phyloP scores from a whole-genome alignment of 169 alveolate species.

The Eimeria mitis region DNA sequence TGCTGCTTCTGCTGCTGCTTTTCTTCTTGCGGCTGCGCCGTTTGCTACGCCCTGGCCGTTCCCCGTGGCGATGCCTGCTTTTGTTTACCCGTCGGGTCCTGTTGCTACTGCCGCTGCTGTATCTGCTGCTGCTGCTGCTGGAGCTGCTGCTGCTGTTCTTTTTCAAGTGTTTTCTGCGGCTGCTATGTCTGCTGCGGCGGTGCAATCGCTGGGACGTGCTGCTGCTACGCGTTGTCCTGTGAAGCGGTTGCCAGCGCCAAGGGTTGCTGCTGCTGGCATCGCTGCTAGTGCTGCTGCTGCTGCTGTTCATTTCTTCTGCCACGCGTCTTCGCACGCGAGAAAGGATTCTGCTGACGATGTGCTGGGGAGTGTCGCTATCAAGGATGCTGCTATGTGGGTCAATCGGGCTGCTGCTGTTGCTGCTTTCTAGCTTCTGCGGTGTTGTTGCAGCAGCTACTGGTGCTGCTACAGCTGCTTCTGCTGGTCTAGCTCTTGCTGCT shows the following conservation, averaged over 20 bases:
- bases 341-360: neutral
- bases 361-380: constrained; percentile 26
- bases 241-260: neutral
- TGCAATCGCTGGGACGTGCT: neutral
- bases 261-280: constrained; percentile 16
- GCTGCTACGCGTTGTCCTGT: constrained; percentile 20
- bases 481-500: constrained; percentile 6
- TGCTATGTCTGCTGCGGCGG: neutral
- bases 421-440: neutral
- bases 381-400: neutral
- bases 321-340: constrained; percentile 52
- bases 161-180: neutral
- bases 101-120: neutral
- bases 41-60: neutral
- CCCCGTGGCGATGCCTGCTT: neutral
- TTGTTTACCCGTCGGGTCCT: neutral
- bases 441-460: neutral
- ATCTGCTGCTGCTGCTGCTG: constrained; percentile 10
- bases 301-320: constrained; percentile 15
- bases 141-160: constrained; percentile 1
- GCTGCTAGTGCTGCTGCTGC: constrained; percentile 13
- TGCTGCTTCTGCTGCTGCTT: constrained; percentile 12
- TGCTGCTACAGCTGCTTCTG: neutral
- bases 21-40: neutral
- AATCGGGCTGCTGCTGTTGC: neutral